Evolutionary conservation across 2,329 filamentous ascomycete genomes (phyloP).

Genomic region (Ophioceras dolichostomum): DNA sequence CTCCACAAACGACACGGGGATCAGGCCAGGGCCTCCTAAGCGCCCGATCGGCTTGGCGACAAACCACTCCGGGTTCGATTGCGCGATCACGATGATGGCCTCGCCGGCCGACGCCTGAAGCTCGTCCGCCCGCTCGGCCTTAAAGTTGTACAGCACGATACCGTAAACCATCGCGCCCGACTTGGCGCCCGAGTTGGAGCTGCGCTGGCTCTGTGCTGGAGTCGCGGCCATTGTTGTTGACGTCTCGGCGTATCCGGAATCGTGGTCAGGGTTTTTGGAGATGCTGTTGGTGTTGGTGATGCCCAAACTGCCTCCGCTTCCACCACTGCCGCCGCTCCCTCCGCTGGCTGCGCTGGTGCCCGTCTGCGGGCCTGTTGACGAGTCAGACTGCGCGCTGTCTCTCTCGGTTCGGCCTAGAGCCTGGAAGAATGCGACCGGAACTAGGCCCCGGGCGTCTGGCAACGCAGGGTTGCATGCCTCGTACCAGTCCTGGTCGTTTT

Average conservation of each 20-base stretch:
- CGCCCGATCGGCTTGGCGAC: conserved; percentile 98
- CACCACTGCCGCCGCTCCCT: too few species aligned
- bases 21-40: conserved; percentile 87
- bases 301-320: too few species aligned
- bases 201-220: conserved; percentile 28
- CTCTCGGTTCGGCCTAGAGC: conserved; percentile 82
- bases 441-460: conserved; percentile 76
- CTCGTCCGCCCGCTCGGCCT: conserved; percentile 90
- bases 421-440: conserved; percentile 91
- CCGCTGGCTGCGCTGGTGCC: too few species aligned
- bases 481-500: conserved; percentile 94
- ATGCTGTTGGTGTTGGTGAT: too few species aligned
- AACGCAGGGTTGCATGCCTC: conserved; percentile 93
- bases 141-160: conserved; percentile 93
- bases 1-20: conserved; percentile 93
- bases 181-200: conserved; percentile 37
- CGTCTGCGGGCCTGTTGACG: conserved; percentile 32
- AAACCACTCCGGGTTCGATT: conserved; percentile 98
- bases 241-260: conserved; percentile 74
- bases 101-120: conserved; percentile 90
- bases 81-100: conserved; percentile 95
- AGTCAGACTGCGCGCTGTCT: conserved; percentile 65
- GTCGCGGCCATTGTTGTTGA: conserved; percentile 14
- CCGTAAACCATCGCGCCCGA: conserved; percentile 86
- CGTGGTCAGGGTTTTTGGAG: conserved; percentile 61